Base-by-base conservation (phyloP, 257 asterid species). In the Solanum medicagineum region DNA sequence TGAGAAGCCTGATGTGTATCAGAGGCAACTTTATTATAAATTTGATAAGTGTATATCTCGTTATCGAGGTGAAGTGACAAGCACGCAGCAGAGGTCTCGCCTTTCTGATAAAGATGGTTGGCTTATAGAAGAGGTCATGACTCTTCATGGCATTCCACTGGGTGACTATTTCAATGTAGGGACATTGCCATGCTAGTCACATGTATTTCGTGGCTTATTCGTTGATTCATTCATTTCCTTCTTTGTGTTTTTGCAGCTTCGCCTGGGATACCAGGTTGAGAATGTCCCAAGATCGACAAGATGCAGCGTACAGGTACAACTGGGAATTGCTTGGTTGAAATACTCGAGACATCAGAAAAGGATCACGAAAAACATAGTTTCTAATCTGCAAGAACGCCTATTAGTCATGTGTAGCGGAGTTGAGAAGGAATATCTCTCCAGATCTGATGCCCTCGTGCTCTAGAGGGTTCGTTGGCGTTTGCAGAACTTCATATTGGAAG, bases 51-150 rank as follows among this genome's bases (percentile, higher is more conserved):
- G 87, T 9, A 88, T 97, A 57, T 97, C 98, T 12, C 96, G 94
- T 69, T 95, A 92, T 57, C 86, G 97, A 86, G 99, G 98, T 88
- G 99, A 94, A 89, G 98, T 95, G 75, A 97, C 98, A 1, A 95
- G 99, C 96, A 94, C 97, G 59, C 99, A 97, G 89, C 98, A 95
- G 73, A 95, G 90, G 79, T 92, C 99, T 68, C 91, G 92, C 22
- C 94, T 92, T 74, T 65, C 92, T 49, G 96, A 89, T 60, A 87
- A 80, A 88, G 88, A 87, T 15, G 98, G 98, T 10, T 97, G 98
- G 98, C 93, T 97, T 73, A 85, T 97, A 68, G 98, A 97, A 89
- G 99, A 97, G 87, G 94, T 95, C 92, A 93, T 97, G 97, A 95
- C 99, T 63, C 98, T 97, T 87, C 98, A 93, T 11, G 99, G 97